A percentile compares a stretch with the other conserved stretches of the same genome.
Conservation (phyloP, 208 protist genomes). For the Trichomonas vaginalis region DNA sequence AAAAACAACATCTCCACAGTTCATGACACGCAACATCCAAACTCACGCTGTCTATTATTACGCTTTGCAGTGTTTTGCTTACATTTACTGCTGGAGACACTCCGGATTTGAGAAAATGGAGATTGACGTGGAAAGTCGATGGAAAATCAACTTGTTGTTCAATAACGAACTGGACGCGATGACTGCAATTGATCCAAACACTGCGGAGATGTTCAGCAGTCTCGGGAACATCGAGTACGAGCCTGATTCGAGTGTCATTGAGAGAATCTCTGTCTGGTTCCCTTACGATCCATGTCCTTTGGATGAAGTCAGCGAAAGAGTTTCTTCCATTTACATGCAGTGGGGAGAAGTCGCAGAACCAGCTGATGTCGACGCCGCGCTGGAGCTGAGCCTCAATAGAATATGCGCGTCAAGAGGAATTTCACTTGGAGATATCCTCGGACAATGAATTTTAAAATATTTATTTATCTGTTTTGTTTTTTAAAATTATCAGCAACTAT, state of each 20-base stretch:
- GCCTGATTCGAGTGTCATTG: neutral
- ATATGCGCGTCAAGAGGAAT: neutral
- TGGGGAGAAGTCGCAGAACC: neutral
- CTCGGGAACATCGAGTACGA: neutral
- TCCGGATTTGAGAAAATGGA: neutral
- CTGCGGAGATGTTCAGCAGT: neutral
- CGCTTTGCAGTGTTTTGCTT: neutral
- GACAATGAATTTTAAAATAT: neutral
- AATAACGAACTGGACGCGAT: neutral
- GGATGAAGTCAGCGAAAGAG: neutral
- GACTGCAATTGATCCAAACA: neutral
- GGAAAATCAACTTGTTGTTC: neutral
- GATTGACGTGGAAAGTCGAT: neutral
- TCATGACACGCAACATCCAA: neutral
- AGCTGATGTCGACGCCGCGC: neutral
- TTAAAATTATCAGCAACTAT: neutral
- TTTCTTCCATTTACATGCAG: neutral
- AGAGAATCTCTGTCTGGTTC: neutral
- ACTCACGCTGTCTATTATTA: neutral
- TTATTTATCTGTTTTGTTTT: neutral
- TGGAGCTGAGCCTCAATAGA: neutral
- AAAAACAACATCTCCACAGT: neutral
- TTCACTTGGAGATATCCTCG: neutral
- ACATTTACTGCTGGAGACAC: neutral
- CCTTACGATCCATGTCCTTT: neutral